Percentiles rank a stretch among this genome's conserved stretches.
These are phyloP conservation scores for Camellia granthamiana DNA, from an alignment of 148 eudicot genomes.

Conservation along the genomic window DNA sequence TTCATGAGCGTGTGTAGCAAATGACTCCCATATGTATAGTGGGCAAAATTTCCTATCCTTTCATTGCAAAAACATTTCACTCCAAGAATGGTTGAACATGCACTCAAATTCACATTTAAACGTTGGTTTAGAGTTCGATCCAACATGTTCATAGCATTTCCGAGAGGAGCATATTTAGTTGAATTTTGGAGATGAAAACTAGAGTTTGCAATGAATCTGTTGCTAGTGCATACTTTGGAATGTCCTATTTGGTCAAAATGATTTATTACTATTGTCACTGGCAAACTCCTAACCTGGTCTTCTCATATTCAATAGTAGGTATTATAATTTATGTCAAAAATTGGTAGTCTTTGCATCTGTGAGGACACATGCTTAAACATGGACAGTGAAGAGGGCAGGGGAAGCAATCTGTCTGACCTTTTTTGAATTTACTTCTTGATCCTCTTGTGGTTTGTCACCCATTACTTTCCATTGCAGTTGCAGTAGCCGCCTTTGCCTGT, in stretches of 20 bases:
- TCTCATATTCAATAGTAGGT: neutral
- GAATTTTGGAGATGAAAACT: conserved; percentile 1
- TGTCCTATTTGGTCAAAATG: neutral
- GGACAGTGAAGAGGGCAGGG: neutral
- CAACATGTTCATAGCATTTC: neutral
- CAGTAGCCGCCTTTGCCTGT: conserved; percentile 80
- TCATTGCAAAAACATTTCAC: neutral
- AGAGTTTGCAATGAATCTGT: neutral
- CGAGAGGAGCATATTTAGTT: neutral
- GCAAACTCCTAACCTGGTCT: neutral
- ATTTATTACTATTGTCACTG: neutral
- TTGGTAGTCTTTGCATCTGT: neutral
- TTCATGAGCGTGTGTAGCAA: neutral
- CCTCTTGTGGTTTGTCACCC: conserved; percentile 80
- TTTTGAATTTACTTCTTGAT: conserved; percentile 86
- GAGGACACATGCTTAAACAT: neutral
- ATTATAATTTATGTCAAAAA: neutral
- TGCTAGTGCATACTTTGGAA: neutral
- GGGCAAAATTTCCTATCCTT: neutral
- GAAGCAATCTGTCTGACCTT: conserved; percentile 44
- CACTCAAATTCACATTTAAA: neutral
- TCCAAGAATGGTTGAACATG: neutral
- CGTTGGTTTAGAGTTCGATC: neutral
- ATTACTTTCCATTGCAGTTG: conserved; percentile 96
- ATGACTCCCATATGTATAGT: neutral